Evolutionary conservation across 2,329 filamentous ascomycete species (phyloP).

Genomic region (Penicillium paneum): DNA sequence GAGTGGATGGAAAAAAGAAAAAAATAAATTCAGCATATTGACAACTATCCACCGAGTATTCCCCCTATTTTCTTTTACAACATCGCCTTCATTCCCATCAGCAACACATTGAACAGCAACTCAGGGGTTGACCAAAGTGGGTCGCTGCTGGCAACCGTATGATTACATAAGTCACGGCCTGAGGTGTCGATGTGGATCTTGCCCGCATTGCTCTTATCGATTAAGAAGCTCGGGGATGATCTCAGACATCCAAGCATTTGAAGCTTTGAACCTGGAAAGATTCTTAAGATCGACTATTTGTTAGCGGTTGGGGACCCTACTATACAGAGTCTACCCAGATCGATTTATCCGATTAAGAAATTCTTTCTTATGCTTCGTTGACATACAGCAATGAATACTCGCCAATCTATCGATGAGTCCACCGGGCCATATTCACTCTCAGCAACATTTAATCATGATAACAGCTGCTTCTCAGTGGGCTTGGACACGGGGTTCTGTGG

Average conservation of each 20-base stretch:
- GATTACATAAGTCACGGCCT: conserved; percentile 15
- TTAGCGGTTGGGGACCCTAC: background rate
- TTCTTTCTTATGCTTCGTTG: conserved; percentile 10
- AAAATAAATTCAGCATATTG: background rate
- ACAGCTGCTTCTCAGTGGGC: conserved; percentile 81
- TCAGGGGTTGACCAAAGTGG: conserved; percentile 28
- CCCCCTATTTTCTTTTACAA: background rate
- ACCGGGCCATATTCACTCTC: conserved; percentile 73
- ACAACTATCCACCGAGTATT: background rate
- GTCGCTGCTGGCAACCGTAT: conserved; percentile 26
- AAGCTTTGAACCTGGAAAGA: background rate
- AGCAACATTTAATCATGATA: conserved; percentile 79
- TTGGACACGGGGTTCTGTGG: conserved; percentile 82
- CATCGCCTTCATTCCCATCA: background rate
- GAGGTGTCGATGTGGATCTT: conserved; percentile 18
- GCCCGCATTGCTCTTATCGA: conserved; percentile 27
- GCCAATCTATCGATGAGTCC: conserved; percentile 77
- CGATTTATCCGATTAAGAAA: background rate
- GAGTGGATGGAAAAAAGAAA: background rate
- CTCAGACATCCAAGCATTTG: conserved; percentile 1
- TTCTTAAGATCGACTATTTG: background rate
- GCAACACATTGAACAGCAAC: conserved; percentile 4
- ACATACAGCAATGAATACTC: conserved; percentile 71
- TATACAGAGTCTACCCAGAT: background rate
- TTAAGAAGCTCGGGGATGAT: background rate